A percentile compares a stretch with the other conserved stretches of the same genome.
Evolutionary conservation across 139 green algal species (phyloP).

Genomic region (Chlorokybus atmophyticus): DNA sequence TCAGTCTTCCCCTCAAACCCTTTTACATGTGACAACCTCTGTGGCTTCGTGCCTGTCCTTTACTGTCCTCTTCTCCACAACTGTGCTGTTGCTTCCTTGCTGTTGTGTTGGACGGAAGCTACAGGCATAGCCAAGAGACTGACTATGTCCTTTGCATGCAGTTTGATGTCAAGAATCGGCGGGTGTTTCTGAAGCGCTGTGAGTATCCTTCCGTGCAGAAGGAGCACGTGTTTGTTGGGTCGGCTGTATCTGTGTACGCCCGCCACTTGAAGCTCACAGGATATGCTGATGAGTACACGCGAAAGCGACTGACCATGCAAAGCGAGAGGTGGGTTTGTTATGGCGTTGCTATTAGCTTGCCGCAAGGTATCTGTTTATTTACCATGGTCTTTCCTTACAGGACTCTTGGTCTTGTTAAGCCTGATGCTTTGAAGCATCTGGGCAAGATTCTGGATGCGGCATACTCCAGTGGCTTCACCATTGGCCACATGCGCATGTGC

Average conservation of each 20-base stretch:
- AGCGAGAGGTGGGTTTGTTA: conserved; percentile 3
- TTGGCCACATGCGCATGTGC: conserved; percentile 26
- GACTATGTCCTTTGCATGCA: too few relatives aligned
- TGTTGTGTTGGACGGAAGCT: too few relatives aligned
- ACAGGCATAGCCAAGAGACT: too few relatives aligned
- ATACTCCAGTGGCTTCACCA: conserved; percentile 37
- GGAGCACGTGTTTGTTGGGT: conserved; percentile 47
- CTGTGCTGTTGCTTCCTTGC: too few relatives aligned
- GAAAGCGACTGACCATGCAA: conserved; percentile 22
- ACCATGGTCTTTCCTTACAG: conserved; percentile 34
- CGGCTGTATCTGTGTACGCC: conserved; percentile 45
- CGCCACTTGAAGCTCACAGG: conserved; percentile 56
- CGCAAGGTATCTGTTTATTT: too few relatives aligned
- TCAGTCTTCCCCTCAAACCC: too few relatives aligned
- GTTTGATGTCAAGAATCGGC: conserved; percentile 69
- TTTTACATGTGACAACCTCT: too few relatives aligned
- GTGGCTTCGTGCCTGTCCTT: too few relatives aligned
- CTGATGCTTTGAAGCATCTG: conserved; percentile 48
- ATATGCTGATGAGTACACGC: conserved; percentile 62
- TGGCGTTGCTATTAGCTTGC: too few relatives aligned
- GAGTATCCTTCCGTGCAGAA: conserved; percentile 35
- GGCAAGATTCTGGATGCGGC: conserved; percentile 60
- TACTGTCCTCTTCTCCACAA: too few relatives aligned
- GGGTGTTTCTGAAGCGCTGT: conserved; percentile 54
- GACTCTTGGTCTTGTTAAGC: conserved; percentile 66